phyloP scores from a whole-genome alignment of 2,329 filamentous ascomycete genomes.

The Nigrospora osmanthi region DNA sequence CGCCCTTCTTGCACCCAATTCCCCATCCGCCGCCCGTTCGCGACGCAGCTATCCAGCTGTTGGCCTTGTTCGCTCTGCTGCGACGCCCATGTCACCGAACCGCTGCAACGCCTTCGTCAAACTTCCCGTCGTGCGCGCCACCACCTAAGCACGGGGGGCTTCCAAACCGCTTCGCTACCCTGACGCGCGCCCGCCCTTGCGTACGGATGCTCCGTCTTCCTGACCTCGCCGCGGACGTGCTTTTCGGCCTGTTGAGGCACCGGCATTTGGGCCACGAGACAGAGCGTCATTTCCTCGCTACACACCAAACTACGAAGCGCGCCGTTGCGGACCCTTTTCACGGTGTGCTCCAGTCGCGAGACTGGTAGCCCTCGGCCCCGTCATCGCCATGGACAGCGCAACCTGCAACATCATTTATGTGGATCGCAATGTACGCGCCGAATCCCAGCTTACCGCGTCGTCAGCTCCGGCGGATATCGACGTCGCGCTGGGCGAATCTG shows the following conservation, averaged over 20 bases:
- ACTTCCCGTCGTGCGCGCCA: conserved; percentile 10
- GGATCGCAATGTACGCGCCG: conserved; percentile 42
- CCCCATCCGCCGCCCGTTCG: no score
- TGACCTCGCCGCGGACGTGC: conserved; percentile 13
- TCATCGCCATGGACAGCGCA: conserved; percentile 41
- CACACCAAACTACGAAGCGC: no score
- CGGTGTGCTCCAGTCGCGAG: conserved; percentile 1
- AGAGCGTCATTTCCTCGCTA: no score
- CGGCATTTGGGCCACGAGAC: background rate
- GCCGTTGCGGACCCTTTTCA: background rate
- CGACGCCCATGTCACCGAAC: conserved; percentile 18
- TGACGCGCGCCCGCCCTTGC: background rate
- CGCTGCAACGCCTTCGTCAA: conserved; percentile 3
- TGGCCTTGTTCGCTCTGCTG: conserved; percentile 1
- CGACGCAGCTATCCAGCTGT: no score
- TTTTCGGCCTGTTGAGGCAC: conserved; percentile 14
- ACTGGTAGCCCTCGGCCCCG: conserved; percentile 1
- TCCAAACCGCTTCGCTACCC: background rate
- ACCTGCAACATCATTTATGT: conserved; percentile 54
- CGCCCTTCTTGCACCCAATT: no score
- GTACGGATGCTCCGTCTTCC: conserved; percentile 12
- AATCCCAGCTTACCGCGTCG: conserved; percentile 30
- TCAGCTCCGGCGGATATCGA: conserved; percentile 22
- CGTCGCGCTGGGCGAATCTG: conserved; percentile 19
- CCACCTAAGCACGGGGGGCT: conserved; percentile 9